phyloP scores from a whole-genome alignment of 176 grass and related monocot genomes.

The Tillandsia fasciculata region DNA sequence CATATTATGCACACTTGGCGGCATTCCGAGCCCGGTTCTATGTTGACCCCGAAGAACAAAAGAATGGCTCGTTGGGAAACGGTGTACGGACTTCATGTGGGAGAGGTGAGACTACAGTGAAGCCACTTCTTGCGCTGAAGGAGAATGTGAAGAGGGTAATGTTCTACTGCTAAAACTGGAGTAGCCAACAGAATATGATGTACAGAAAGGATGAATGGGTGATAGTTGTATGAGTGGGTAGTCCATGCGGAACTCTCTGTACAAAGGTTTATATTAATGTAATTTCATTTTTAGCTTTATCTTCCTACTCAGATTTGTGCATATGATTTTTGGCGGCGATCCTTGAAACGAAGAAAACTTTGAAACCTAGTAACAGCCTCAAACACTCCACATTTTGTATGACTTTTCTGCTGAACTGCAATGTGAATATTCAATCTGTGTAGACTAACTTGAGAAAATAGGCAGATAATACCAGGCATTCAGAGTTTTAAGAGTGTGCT shows the following conservation, averaged over 20 bases:
- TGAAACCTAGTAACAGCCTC: background rate
- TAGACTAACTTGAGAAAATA: background rate
- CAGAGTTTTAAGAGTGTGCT: background rate
- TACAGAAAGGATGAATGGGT: background rate
- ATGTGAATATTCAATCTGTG: background rate
- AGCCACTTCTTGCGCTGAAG: constrained; percentile 40
- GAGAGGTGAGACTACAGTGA: constrained; percentile 5
- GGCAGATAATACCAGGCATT: background rate
- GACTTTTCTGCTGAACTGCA: background rate
- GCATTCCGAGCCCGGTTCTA: constrained; percentile 64
- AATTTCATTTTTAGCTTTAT: background rate
- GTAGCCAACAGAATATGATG: background rate
- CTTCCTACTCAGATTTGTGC: background rate
- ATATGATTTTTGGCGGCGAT: background rate
- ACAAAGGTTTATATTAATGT: background rate
- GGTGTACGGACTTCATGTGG: background rate
- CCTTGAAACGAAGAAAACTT: background rate
- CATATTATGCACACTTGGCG: constrained; percentile 68
- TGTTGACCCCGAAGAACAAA: constrained; percentile 30
- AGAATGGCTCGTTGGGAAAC: constrained; percentile 20
- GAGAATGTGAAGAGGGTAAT: constrained; percentile 55
- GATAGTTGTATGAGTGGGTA: background rate
- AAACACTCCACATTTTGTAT: background rate
- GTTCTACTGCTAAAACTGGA: constrained; percentile 61
- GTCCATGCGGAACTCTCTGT: background rate